Conservation (phyloP, 768 basidiomycete genomes). For the Brasilioporus rufonigricans region DNA sequence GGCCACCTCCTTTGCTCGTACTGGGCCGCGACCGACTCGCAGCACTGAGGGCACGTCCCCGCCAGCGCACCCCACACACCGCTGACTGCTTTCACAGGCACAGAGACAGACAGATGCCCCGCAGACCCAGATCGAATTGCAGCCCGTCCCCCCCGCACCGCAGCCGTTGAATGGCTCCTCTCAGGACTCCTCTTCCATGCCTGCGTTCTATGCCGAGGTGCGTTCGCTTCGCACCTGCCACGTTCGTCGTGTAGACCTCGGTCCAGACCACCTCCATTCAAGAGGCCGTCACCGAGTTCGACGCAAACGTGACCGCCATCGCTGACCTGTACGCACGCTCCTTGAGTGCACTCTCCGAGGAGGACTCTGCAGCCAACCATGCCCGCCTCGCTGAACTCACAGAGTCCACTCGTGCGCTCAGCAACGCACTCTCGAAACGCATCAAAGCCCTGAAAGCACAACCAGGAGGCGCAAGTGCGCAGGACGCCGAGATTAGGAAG, state of each 20-base stretch:
- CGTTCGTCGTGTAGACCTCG: background rate
- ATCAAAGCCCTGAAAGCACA: slow-evolving; percentile 55
- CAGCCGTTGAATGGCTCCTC: slow-evolving; percentile 7
- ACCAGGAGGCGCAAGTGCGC: slow-evolving; percentile 28
- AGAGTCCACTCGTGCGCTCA: slow-evolving; percentile 57
- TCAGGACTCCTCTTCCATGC: slow-evolving; percentile 27
- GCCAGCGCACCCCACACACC: slow-evolving; percentile 28
- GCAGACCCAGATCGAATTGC: slow-evolving; percentile 28
- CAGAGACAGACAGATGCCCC: slow-evolving; percentile 42
- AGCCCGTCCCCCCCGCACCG: slow-evolving; percentile 12
- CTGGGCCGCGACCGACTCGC: slow-evolving; percentile 89
- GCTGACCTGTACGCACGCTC: slow-evolving; percentile 50
- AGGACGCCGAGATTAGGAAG: slow-evolving; percentile 48
- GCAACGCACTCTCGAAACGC: slow-evolving; percentile 54
- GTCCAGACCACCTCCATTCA: slow-evolving; percentile 48
- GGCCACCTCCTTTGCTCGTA: too few relatives aligned
- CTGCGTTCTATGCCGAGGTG: slow-evolving; percentile 35
- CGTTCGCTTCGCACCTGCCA: background rate
- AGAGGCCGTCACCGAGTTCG: slow-evolving; percentile 43
- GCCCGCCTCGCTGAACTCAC: slow-evolving; percentile 57
- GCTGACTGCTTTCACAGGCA: slow-evolving; percentile 39
- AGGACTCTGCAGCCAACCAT: slow-evolving; percentile 38
- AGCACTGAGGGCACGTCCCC: slow-evolving; percentile 69
- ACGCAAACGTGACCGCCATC: slow-evolving; percentile 44
- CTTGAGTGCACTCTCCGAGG: slow-evolving; percentile 48